Percentiles rank a stretch among this genome's conserved stretches.
Conservation (phyloP, 176 grass and related monocot species). For the Avena atlantica region DNA sequence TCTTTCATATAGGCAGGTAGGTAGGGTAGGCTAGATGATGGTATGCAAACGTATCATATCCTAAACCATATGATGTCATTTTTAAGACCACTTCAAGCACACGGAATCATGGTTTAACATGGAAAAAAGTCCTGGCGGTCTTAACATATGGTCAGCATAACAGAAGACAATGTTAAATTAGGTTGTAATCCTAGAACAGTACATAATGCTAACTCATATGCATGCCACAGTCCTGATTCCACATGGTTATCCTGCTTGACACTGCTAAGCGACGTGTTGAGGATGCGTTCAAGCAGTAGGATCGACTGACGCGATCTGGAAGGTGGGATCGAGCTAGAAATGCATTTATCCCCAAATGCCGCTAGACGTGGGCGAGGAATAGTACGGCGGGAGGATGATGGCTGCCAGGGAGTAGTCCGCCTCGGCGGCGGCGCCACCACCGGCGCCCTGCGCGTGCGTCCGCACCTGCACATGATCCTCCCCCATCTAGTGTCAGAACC, state of each 20-base stretch:
- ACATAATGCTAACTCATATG: background rate
- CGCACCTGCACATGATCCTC: conserved; percentile 58
- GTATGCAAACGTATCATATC: no score
- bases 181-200: no score
- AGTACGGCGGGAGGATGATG: conserved; percentile 67
- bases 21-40: no score
- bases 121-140: background rate
- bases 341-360: conserved; percentile 19
- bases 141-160: background rate
- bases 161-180: no score
- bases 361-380: background rate
- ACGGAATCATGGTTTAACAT: conserved; percentile 16
- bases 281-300: background rate
- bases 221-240: no score
- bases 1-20: no score
- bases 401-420: conserved; percentile 55
- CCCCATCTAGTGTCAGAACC: conserved; percentile 55
- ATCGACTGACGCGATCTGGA: background rate
- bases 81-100: background rate
- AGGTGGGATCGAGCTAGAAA: conserved; percentile 28
- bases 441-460: conserved; percentile 51
- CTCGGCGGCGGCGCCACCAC: conserved; percentile 12
- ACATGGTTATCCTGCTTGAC: background rate
- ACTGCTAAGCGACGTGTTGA: background rate
- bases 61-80: no score